A percentile compares a stretch with the other conserved stretches of the same genome.
Conservation (phyloP, 225 moss, liverwort and hornwort species). For the Pseudisothecium myosuroides region DNA sequence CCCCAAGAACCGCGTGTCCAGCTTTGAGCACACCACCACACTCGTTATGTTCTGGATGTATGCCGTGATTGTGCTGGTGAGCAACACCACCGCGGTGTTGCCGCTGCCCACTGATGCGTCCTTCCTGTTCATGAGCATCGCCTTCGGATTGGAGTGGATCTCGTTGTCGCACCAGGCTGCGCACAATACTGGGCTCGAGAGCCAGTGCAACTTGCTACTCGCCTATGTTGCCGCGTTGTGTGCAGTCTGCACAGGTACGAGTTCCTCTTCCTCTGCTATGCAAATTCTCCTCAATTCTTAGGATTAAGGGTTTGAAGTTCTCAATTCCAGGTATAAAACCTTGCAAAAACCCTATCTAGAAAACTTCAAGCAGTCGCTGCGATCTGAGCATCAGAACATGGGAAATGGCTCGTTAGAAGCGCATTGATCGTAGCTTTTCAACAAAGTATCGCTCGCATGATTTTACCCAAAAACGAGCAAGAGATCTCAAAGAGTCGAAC, state of each 20-base stretch:
- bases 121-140: slow-evolving; percentile 60
- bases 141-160: slow-evolving; percentile 68
- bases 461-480: not conserved
- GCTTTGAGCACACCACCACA: slow-evolving; percentile 70
- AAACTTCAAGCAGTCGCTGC: not conserved
- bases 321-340: not conserved
- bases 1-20: slow-evolving; percentile 50
- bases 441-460: not conserved
- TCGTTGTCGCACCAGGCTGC: slow-evolving; percentile 53
- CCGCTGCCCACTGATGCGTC: slow-evolving; percentile 61
- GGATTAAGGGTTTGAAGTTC: not conserved
- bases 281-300: not conserved
- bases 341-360: not conserved
- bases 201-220: slow-evolving; percentile 60
- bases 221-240: slow-evolving; percentile 44
- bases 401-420: not conserved
- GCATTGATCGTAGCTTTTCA: not conserved
- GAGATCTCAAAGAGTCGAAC: not conserved
- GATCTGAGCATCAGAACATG: not conserved
- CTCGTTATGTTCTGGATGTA: slow-evolving; percentile 80
- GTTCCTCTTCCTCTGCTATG: not conserved
- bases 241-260: slow-evolving; percentile 35
- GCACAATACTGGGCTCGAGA: slow-evolving; percentile 51
- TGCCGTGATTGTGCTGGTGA: slow-evolving; percentile 50
- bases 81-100: slow-evolving; percentile 50